Base-by-base conservation (phyloP, 805 yeast genomes). In the Barnettozyma salicaria region DNA sequence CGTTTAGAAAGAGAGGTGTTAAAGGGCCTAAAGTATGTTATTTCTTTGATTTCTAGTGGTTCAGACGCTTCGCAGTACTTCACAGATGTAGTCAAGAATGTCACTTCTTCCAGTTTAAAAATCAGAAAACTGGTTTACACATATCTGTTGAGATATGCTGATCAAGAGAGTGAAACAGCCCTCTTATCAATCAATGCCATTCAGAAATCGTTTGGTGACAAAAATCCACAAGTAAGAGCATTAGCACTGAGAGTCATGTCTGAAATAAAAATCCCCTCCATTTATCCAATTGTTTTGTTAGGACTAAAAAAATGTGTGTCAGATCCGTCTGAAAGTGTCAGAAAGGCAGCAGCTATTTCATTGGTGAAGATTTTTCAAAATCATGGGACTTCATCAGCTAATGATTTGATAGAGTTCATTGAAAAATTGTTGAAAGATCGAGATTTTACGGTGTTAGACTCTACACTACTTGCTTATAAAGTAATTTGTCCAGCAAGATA, bases 31-130 rank as follows among this genome's bases (percentile, higher is more conserved):
- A 77, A 76, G 43, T 68, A 74, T 36, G 65, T 83, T 4, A 63
- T 70, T 10, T 56, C 69, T 0, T 47, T 68, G 32, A 60, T 71
- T 52, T 63, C 75, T 0, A 60, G 64, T 16, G 65, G 63, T 10
- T 61, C 60, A 25, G 49, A 59, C 17, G 53, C 58, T 1, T 45
- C 63, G 2, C 56, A 65, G 36, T 72, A 63, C 52, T 90, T 86
- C 65, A 87, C 97, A 0, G 89, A 84, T 51, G 92, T 92, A 5
- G 81, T 92, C 39, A 90, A 89, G 59, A 88, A 88, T 57, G 78
- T 89, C 24, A 82, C 86, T 6, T 78, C 90, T 14, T 48, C 68
- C 5, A 74, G 77, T 39, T 54, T 74, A 26, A 80, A 78, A 44
- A 73, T 86, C 20, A 75, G 85, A 42, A 76, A 80, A 47, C 67